Conservation (phyloP, 2,329 filamentous ascomycete species). For the Monilinia fructigena region DNA sequence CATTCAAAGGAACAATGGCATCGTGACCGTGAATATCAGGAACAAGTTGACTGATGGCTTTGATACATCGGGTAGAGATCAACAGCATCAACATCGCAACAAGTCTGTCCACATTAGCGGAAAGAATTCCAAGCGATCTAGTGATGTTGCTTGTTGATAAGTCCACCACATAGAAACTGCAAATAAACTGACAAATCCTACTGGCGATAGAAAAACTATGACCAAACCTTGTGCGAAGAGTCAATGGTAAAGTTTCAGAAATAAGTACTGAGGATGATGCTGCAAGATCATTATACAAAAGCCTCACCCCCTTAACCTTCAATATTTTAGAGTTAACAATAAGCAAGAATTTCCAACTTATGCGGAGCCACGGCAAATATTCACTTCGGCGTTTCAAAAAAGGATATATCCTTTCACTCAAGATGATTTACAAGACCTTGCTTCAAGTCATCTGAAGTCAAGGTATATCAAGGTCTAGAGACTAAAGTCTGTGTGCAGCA, state of each 20-base stretch:
- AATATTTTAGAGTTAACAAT: no score
- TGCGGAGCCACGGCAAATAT: no score
- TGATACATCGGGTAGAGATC: not conserved
- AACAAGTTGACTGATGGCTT: not conserved
- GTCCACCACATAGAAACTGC: not conserved
- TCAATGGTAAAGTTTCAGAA: not conserved
- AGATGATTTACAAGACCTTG: not conserved
- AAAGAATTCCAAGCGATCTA: not conserved
- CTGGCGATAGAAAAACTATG: not conserved
- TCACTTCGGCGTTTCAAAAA: not conserved
- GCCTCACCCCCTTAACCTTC: not conserved
- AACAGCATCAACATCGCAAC: not conserved
- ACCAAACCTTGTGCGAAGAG: not conserved
- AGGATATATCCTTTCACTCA: not conserved
- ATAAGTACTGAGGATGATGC: no score
- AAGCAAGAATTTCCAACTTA: not conserved
- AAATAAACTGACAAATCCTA: no score
- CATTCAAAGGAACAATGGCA: not conserved
- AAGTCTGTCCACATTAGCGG: not conserved
- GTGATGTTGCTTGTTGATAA: not conserved
- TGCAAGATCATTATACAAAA: no score
- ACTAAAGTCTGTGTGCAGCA: slow-evolving; percentile 5
- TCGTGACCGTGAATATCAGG: not conserved
- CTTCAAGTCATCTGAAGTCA: not conserved
- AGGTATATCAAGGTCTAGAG: not conserved